Evolutionary conservation across 345 rosid genomes (phyloP).

Genomic region (Physaria fendleri): DNA sequence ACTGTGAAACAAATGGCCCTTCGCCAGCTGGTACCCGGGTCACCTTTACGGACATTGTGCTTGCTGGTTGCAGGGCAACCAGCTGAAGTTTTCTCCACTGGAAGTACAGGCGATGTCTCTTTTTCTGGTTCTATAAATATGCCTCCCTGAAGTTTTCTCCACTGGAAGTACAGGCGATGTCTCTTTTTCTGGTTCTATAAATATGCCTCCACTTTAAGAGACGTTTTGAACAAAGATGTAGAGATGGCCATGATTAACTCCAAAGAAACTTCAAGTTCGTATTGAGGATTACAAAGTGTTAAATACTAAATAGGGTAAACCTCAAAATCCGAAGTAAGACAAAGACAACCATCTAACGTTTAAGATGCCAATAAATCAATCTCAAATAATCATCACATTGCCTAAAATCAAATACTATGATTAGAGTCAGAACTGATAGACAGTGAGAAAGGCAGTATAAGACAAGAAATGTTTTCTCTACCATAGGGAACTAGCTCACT

Average conservation of each 20-base stretch:
- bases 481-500: background rate
- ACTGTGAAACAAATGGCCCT: constrained; percentile 98
- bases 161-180: constrained; percentile 27
- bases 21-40: constrained; percentile 80
- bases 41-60: constrained; percentile 94
- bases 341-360: background rate
- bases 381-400: background rate
- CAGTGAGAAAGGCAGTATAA: background rate
- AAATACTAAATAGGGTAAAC: background rate
- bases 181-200: constrained; percentile 35
- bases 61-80: constrained; percentile 96
- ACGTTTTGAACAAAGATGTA: background rate
- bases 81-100: constrained; percentile 74
- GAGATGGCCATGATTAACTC: background rate
- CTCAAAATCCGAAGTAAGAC: background rate
- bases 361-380: background rate
- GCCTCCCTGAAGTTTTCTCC: constrained; percentile 86
- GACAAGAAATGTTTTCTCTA: background rate
- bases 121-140: constrained; percentile 37
- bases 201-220: constrained; percentile 36
- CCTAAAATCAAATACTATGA: background rate
- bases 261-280: too few relatives aligned
- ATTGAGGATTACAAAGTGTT: background rate
- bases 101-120: constrained; percentile 24
- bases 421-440: background rate